Evolutionary conservation across 352 stramenopile genomes (phyloP).

Genomic region (Globisporangium emineosum): DNA sequence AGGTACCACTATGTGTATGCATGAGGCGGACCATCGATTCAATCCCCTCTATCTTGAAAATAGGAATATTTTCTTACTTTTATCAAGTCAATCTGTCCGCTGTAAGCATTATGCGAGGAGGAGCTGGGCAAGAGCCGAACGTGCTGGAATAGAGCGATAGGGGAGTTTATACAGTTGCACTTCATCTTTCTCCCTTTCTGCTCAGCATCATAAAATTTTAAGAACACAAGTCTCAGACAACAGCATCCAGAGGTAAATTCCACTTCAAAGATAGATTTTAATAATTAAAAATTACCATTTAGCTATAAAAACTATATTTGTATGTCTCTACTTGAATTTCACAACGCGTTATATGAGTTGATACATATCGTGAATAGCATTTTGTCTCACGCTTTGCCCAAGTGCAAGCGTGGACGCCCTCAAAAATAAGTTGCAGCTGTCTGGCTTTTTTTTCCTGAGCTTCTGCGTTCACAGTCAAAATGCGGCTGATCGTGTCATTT

Average conservation of each 20-base stretch:
- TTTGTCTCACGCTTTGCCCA: neutral
- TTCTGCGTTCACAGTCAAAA: neutral
- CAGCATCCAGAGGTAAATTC: no score
- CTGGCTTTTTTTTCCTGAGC: constrained; percentile 1
- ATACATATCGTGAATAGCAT: rapidly evolving
- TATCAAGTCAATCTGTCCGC: neutral
- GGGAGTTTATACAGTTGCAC: neutral
- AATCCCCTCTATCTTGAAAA: neutral
- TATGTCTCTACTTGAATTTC: no score
- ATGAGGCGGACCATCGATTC: neutral
- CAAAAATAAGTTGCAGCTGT: constrained; percentile 2
- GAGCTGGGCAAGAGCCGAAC: neutral
- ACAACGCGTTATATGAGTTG: no score
- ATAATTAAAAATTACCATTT: no score
- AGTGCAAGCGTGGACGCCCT: neutral
- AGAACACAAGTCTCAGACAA: neutral
- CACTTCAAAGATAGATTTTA: no score
- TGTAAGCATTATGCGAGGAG: neutral
- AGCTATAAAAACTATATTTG: no score
- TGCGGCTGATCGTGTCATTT: constrained; percentile 9
- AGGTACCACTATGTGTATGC: no score
- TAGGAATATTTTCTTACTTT: neutral
- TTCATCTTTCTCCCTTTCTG: neutral
- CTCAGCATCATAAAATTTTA: neutral
- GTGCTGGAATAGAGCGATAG: neutral